Conservation (phyloP, 2,329 filamentous ascomycete genomes). For the Exophiala mesophila region DNA sequence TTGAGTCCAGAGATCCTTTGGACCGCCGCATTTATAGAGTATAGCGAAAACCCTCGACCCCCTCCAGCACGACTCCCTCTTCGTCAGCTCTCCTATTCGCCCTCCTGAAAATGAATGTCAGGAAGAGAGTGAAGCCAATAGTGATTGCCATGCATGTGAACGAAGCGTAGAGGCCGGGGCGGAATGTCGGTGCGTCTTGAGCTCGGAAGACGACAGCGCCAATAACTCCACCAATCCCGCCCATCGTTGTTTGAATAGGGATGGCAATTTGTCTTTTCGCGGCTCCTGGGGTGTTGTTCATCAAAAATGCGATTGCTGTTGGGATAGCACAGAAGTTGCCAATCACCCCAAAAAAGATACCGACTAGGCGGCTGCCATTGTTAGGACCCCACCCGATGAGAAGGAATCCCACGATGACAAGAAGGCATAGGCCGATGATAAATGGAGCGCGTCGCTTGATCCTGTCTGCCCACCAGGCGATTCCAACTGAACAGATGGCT, state of each 20-base stretch:
- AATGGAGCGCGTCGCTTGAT: conserved; percentile 5
- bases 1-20: no score
- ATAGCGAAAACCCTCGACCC: conserved; percentile 36
- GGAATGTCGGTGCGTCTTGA: conserved; percentile 33
- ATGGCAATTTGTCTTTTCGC: conserved; percentile 26
- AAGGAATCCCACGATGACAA: conserved; percentile 7
- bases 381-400: conserved; percentile 8
- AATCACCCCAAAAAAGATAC: conserved; percentile 48
- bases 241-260: conserved; percentile 3
- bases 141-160: background rate
- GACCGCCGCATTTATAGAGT: no score
- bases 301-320: conserved; percentile 69
- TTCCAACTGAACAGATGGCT: conserved; percentile 4
- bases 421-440: conserved; percentile 2
- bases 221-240: conserved; percentile 68
- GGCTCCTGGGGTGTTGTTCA: conserved; percentile 67
- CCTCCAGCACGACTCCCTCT: conserved; percentile 49
- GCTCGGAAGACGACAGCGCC: conserved; percentile 65
- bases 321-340: conserved; percentile 74
- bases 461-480: conserved; percentile 3
- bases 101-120: conserved; percentile 50
- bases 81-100: conserved; percentile 47
- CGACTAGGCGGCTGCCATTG: conserved; percentile 3
- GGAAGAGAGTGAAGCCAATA: conserved; percentile 25
- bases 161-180: conserved; percentile 27